Conservation (phyloP, 1,284 basidiomycete genomes). For the Sporisorium sorghi region DNA sequence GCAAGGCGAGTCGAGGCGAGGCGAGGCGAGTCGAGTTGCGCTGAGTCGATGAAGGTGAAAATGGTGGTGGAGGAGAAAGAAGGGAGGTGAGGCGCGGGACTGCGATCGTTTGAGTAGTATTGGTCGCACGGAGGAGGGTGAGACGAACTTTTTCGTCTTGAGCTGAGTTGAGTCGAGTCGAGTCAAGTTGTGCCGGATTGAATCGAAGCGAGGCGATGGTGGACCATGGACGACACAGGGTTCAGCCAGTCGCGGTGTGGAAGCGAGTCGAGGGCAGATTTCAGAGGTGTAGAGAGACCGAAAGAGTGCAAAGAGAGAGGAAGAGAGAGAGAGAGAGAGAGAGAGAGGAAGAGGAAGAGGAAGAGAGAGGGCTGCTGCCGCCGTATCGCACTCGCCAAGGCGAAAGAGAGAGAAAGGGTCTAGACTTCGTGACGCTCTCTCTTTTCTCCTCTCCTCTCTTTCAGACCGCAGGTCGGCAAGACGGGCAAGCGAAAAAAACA, state of each 20-base stretch:
- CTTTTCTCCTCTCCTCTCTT: too few species aligned
- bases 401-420: neutral
- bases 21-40: neutral
- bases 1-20: neutral
- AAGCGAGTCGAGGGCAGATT: neutral
- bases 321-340: slow-evolving; percentile 1
- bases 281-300: too few species aligned
- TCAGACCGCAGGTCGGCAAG: too few species aligned
- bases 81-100: too few species aligned
- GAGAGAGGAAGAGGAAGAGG: neutral
- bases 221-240: neutral
- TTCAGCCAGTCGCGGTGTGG: neutral
- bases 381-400: neutral
- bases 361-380: too few species aligned
- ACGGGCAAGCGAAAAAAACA: too few species aligned
- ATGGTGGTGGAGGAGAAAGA: neutral
- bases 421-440: neutral
- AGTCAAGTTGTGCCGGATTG: neutral
- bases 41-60: slow-evolving; percentile 1
- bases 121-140: neutral
- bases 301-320: neutral
- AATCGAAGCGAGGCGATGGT: neutral
- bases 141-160: too few species aligned
- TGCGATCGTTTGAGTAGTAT: neutral
- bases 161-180: too few species aligned